Percentiles rank a stretch among this genome's conserved stretches.
Evolutionary conservation across 2,329 filamentous ascomycete species (phyloP).

Genomic region (Xylaria sp.): DNA sequence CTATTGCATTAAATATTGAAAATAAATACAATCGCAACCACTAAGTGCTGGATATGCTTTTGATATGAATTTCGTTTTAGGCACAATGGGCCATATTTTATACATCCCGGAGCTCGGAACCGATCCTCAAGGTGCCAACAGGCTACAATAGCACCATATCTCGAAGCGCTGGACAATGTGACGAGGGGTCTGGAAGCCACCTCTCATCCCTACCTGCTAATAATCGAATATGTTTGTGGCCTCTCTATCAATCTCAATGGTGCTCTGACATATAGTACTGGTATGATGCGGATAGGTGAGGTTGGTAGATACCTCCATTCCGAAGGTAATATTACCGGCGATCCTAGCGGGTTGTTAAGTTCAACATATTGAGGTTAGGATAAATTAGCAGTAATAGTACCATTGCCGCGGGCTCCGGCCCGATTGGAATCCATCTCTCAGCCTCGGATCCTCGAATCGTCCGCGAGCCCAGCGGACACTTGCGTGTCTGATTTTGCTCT

Average conservation of each 20-base stretch:
- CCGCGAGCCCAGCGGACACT: neutral
- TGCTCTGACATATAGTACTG: neutral
- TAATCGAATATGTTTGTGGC: neutral
- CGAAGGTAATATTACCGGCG: neutral
- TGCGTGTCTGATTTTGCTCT: neutral
- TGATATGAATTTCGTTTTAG: neutral
- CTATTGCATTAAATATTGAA: conserved; percentile 2
- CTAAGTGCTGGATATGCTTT: neutral
- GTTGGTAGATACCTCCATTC: neutral
- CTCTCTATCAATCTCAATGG: neutral
- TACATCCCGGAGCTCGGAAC: too few relatives aligned
- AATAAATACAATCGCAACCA: neutral
- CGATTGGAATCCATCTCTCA: neutral
- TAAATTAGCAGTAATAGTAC: neutral
- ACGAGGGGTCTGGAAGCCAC: too few relatives aligned
- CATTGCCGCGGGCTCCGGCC: neutral
- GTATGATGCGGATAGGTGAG: neutral
- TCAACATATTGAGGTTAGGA: neutral
- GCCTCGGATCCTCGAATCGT: neutral
- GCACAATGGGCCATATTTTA: too few relatives aligned
- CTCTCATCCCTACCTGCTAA: too few relatives aligned
- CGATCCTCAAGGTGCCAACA: too few relatives aligned
- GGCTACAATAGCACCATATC: too few relatives aligned
- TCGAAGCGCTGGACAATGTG: too few relatives aligned
- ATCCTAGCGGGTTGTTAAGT: neutral